Base-by-base conservation (phyloP, 257 asterid species). In the Nicotiana obtusifolia region DNA sequence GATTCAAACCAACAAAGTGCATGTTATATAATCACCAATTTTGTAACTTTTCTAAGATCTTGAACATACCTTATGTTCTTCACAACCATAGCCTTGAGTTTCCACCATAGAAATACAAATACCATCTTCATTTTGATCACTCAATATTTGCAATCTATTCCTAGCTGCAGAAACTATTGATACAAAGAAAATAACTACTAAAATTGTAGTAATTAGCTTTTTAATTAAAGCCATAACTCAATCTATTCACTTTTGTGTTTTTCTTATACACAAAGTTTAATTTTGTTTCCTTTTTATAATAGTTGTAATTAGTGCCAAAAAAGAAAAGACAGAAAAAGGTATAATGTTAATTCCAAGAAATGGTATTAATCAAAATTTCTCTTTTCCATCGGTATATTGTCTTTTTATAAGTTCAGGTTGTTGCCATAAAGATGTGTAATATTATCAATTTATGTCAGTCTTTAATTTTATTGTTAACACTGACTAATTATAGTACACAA, bases 31-130 rank as follows among this genome's bases (percentile, higher is more conserved):
- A 49, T 49, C 56, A 49, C 56, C 56, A 13, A 13, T 41, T 41
- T 41, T 41, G 2, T 7, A 7, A 7, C 10, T 49, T 13, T 14
- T 49, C 16, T 49, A 52, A 81, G 4, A 7, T 13, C 0, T 26
- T 5, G 44, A 53, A 10, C 16, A 28, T 7, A 91, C 97, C 81
- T 84, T 86, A 76, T 93, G 94, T 64, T 93, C 97, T 90, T 93
- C 88, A 80, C 97, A 93, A 35, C 41, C 68, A 82, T 89, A 93
- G 1, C 94, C 96, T 71, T 86, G 89, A 65, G 88, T 73, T 81
- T 85, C 84, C 78, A 91, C 92, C 89, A 83, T 85, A 10, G 83
- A 83, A 76, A 68, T 82, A 77, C 97, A 93, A 31, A 91, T 87
- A 4, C 96, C 96, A 79, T 88, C 91, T 64, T 33, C 83, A 73